phyloP scores from a whole-genome alignment of 2,329 filamentous ascomycete species.

The Xylaria arbuscula region DNA sequence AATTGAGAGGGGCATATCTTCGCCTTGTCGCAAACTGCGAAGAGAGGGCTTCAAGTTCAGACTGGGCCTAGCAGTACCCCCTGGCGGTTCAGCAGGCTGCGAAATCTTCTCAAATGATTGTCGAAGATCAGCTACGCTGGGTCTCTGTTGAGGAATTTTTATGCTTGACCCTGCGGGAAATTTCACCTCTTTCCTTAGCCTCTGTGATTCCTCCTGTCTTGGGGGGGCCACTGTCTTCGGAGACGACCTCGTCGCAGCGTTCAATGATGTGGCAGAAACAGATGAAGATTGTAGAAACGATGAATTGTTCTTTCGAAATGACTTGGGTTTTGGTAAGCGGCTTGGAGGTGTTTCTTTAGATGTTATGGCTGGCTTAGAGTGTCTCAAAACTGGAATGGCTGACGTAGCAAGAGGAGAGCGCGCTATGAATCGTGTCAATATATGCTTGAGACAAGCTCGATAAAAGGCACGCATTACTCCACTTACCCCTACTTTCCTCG shows the following conservation, averaged over 20 bases:
- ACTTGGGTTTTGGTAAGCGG: conserved; percentile 20
- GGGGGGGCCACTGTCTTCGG: neutral
- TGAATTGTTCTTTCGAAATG: conserved; percentile 8
- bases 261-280: neutral
- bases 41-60: conserved; percentile 17
- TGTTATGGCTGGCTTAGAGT: conserved; percentile 25
- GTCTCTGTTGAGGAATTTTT: conserved; percentile 34
- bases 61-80: conserved; percentile 12
- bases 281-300: conserved; percentile 10
- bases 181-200: conserved; percentile 4
- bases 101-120: conserved; percentile 49
- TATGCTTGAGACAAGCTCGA: conserved; percentile 22
- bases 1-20: conserved; percentile 6
- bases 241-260: neutral
- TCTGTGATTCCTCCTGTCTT: neutral
- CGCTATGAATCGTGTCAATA: conserved; percentile 30
- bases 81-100: conserved; percentile 10
- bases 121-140: conserved; percentile 52
- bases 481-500: conserved; percentile 47
- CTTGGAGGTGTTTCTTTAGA: conserved; percentile 4
- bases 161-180: conserved; percentile 5
- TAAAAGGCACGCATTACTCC: neutral
- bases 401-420: conserved; percentile 20
- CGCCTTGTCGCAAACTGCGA: neutral
- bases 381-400: conserved; percentile 33